A percentile compares a stretch with the other conserved stretches of the same genome.
Evolutionary conservation across 2,329 filamentous ascomycete genomes (phyloP).

Genomic region (Macrophomina phaseolina): DNA sequence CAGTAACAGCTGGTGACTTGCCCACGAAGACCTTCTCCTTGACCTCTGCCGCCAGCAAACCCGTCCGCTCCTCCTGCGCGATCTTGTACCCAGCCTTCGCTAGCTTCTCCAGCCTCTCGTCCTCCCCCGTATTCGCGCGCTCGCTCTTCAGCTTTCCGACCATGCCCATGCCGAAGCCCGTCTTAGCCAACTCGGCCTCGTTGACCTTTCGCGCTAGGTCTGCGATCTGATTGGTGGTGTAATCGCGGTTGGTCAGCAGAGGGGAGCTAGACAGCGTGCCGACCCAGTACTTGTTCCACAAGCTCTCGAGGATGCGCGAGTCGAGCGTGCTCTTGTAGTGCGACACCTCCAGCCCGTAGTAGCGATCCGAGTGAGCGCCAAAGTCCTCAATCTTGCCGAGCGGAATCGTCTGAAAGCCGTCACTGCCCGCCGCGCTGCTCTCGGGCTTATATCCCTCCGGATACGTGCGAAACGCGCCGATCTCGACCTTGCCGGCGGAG

Average conservation of each 20-base stretch:
- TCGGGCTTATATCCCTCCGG: constrained; percentile 66
- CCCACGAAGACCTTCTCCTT: constrained; percentile 65
- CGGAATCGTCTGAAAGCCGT: constrained; percentile 79
- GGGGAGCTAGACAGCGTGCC: constrained; percentile 92
- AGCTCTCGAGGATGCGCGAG: constrained; percentile 78
- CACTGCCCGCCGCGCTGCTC: constrained; percentile 39
- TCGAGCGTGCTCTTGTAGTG: constrained; percentile 96
- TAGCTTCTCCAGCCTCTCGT: constrained; percentile 64
- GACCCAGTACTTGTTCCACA: constrained; percentile 99
- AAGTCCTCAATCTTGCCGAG: constrained; percentile 96
- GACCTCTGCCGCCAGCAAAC: constrained; percentile 65
- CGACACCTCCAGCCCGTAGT: constrained; percentile 89
- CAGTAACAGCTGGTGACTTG: neutral
- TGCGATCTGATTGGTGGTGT: constrained; percentile 87
- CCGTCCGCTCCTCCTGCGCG: constrained; percentile 66
- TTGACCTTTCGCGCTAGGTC: constrained; percentile 85
- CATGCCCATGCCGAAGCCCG: constrained; percentile 33
- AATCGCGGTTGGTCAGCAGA: constrained; percentile 90
- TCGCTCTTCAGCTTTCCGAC: constrained; percentile 33
- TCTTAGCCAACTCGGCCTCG: constrained; percentile 61
- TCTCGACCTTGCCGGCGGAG: constrained; percentile 92
- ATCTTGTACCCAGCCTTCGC: constrained; percentile 67
- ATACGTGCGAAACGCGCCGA: constrained; percentile 93
- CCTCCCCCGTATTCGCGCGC: constrained; percentile 37
- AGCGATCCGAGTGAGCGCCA: constrained; percentile 86